A percentile compares a stretch with the other conserved stretches of the same genome.
Evolutionary conservation across 257 asterid species (phyloP).

Genomic region (Nicotiana paniculata): DNA sequence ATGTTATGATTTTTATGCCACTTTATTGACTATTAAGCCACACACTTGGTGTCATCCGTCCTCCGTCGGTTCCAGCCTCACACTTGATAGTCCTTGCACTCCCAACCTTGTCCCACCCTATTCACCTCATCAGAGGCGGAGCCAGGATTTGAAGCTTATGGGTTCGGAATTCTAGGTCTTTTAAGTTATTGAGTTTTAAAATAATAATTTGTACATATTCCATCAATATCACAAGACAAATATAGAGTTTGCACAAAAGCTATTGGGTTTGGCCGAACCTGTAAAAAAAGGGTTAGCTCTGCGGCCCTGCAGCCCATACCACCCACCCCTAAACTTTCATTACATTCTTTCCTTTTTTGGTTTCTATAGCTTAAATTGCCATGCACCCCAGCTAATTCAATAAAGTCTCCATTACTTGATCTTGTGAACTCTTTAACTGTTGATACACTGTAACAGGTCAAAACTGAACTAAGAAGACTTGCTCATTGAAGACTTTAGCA

Average conservation of each 20-base stretch:
- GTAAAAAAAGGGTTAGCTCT: no score
- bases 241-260: no score
- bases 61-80: background rate
- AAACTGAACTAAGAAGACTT: background rate
- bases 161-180: no score
- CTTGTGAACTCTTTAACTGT: background rate
- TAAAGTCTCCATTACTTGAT: background rate
- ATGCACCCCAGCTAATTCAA: background rate
- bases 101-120: background rate
- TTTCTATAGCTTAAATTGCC: background rate
- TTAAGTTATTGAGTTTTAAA: no score
- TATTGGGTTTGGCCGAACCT: no score
- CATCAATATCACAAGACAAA: no score
- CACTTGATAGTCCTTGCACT: background rate
- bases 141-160: no score
- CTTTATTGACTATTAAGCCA: background rate
- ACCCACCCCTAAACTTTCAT: background rate
- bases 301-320: background rate
- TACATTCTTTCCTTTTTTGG: background rate
- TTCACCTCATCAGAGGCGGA: background rate
- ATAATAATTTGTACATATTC: no score
- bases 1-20: background rate
- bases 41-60: background rate
- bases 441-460: background rate
- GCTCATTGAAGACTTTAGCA: background rate